These are phyloP conservation scores for Yamadazyma scolyti DNA, from an alignment of 805 yeast genomes.

Conservation along the genomic window DNA sequence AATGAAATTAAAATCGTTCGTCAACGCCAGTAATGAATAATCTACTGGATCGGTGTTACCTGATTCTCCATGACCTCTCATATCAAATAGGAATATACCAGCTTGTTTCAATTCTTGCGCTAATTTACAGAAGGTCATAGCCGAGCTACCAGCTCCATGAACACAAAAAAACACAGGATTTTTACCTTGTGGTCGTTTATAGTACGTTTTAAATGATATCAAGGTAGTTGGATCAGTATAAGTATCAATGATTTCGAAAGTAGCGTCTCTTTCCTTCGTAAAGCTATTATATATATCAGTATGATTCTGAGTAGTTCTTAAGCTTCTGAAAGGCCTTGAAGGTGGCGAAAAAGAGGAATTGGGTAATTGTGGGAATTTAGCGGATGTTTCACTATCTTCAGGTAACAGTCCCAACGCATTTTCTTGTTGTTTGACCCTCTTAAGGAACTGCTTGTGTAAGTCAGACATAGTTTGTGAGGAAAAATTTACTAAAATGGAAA, in stretches of 20 bases:
- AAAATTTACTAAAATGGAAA: too few relatives aligned
- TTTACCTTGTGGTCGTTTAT: slow-evolving; percentile 43
- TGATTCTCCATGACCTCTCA: slow-evolving; percentile 76
- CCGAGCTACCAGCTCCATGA: slow-evolving; percentile 96
- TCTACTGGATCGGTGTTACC: slow-evolving; percentile 8
- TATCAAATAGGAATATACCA: slow-evolving; percentile 72
- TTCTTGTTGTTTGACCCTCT: slow-evolving; percentile 21
- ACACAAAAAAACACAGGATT: slow-evolving; percentile 69
- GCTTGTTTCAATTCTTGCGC: slow-evolving; percentile 27
- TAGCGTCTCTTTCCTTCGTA: slow-evolving; percentile 1
- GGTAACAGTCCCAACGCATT: slow-evolving; percentile 17
- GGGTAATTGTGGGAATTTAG: neutral
- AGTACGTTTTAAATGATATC: slow-evolving; percentile 45
- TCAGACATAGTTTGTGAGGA: slow-evolving; percentile 20
- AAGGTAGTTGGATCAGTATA: slow-evolving; percentile 12
- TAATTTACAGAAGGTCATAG: slow-evolving; percentile 67
- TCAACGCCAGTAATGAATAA: slow-evolving; percentile 49
- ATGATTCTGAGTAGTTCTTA: slow-evolving; percentile 9
- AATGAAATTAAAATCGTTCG: slow-evolving; percentile 54
- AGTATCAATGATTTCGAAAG: slow-evolving; percentile 10
- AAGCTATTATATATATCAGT: slow-evolving; percentile 3
- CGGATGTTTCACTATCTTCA: slow-evolving; percentile 12
- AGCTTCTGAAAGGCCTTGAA: neutral
- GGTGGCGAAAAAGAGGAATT: neutral
- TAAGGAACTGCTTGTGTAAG: slow-evolving; percentile 23